These are phyloP conservation scores for Suhomyces vadensis DNA, from an alignment of 805 yeast species.

Conservation along the genomic window DNA sequence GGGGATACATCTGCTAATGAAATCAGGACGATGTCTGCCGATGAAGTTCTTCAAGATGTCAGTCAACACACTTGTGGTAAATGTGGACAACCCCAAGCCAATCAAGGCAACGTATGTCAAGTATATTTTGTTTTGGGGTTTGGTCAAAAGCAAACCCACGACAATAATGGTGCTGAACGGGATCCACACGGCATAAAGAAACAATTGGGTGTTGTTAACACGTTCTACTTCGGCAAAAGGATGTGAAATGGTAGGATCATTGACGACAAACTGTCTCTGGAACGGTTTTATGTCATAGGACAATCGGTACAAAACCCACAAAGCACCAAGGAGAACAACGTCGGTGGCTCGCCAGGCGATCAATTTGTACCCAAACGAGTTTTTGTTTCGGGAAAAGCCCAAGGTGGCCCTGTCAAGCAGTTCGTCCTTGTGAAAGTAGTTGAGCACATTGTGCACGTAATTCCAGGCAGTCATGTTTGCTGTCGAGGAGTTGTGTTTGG, in stretches of 20 bases:
- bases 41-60: conserved; percentile 78
- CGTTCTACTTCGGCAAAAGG: conserved; percentile 78
- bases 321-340: conserved; percentile 20
- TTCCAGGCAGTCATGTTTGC: not conserved
- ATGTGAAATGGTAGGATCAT: conserved; percentile 76
- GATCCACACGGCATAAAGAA: conserved; percentile 51
- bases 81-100: conserved; percentile 63
- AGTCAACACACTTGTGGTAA: conserved; percentile 62
- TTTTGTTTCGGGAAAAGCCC: conserved; percentile 16
- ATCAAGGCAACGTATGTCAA: conserved; percentile 57
- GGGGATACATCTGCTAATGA: conserved; percentile 82
- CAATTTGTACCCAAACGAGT: conserved; percentile 7
- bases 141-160: conserved; percentile 43
- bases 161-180: conserved; percentile 47
- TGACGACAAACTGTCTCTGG: conserved; percentile 73
- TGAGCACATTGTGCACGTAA: not conserved
- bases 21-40: conserved; percentile 92
- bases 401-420: conserved; percentile 28
- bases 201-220: conserved; percentile 57
- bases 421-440: conserved; percentile 4
- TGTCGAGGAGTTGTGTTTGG: too few relatives aligned
- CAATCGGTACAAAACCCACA: conserved; percentile 24
- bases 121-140: conserved; percentile 52
- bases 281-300: conserved; percentile 52
- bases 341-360: conserved; percentile 30